Base-by-base conservation (phyloP, 108 stramenopile species). In the Cyclotella baltica region DNA sequence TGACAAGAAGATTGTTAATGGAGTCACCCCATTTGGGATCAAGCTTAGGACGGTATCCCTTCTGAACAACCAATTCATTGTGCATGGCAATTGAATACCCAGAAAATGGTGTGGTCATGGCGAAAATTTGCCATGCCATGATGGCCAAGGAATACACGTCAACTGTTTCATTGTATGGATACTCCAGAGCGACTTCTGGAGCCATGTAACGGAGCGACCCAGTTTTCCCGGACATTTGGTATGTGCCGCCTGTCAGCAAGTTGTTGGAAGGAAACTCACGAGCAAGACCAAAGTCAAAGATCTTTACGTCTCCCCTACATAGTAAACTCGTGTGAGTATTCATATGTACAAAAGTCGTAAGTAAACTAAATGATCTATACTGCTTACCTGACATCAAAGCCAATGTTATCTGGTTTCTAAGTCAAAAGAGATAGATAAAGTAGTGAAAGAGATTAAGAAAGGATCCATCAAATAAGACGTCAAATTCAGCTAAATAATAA, bases 91-190 rank as follows among this genome's bases (percentile, higher is more conserved):
- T 73, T 2, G 87, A 87, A 72, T 81, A 88, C 11, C 86, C 87
- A 18, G 59, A 70, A 70, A 86, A 95, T 28, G 93, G 93, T 13
- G 85, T 87, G 52, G 90, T 81, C 62, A 90, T 76, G 9, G 83
- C 72, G 37, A 88, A 86, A 18, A 96, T 89, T 77, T 96, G 91
- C 90, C 90, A 95, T 27, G 89, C 83, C 48, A 97, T 81, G 62
- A 97, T 92, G 18, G 81, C 72, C 34, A 95, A 90, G n/a, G 93
- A 93, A 66, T 93, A 97, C 3, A 92, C 89, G 77, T 97, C 96
- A 6, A 86, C 92, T 4, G 87, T 86, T 53, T 92, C 89, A 84
- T 95, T 94, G 91, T 97, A 97, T 16, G 92, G 90, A 38, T 86
- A 58, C 57, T 81, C 85, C 62, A 82, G 66, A 19, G 86, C 88